These are phyloP conservation scores for Thalassiosira profunda DNA, from an alignment of 108 stramenopile genomes.

Conservation along the genomic window DNA sequence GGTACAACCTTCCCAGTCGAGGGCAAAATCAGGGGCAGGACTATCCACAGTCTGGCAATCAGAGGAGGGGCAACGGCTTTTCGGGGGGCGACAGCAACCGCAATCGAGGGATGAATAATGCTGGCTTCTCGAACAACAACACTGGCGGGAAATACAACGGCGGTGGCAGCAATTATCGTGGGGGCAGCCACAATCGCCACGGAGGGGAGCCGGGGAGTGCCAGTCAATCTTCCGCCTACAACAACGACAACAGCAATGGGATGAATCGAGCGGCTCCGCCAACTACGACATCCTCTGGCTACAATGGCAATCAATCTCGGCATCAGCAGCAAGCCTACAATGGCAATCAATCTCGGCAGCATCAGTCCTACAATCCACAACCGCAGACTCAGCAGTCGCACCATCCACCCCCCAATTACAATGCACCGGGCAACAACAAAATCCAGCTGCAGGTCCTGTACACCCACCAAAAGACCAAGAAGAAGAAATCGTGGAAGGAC, in stretches of 20 bases:
- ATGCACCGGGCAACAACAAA: constrained; percentile 6
- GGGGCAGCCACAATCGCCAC: background rate
- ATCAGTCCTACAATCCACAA: too few species aligned
- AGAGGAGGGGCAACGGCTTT: background rate
- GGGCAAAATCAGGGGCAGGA: background rate
- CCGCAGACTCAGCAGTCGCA: too few species aligned
- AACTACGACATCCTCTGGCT: too few species aligned
- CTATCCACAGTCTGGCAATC: background rate
- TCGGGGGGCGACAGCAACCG: background rate
- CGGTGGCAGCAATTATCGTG: background rate
- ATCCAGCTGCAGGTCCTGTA: constrained; percentile 49
- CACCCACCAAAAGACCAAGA: constrained; percentile 87
- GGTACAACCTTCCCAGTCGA: too few species aligned
- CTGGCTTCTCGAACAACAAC: background rate
- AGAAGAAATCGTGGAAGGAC: constrained; percentile 84
- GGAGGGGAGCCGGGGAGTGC: background rate
- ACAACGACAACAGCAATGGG: background rate
- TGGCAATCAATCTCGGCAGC: too few species aligned
- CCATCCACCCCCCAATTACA: too few species aligned
- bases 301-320: background rate
- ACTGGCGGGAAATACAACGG: background rate
- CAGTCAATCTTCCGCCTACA: background rate
- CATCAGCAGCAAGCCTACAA: background rate
- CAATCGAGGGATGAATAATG: background rate
- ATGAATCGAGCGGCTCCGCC: background rate